Evolutionary conservation across 805 yeast species (phyloP), one percentile per base, ranked within the genome.

Genomic region (Barnettozyma wickerhamii): DNA sequence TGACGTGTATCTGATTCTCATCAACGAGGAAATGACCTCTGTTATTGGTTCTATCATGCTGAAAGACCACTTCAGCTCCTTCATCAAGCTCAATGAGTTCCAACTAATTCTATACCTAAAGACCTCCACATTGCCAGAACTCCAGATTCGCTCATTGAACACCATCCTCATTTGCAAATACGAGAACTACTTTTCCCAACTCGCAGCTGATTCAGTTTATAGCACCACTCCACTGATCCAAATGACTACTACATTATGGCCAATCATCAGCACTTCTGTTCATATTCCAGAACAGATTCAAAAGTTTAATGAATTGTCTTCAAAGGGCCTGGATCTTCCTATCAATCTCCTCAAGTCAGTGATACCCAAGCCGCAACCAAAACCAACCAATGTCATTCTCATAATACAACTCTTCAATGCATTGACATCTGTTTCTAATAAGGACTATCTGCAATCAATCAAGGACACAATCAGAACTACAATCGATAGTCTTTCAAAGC

Each of bases 221-320:
- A 41, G 30, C 28, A 41, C 17, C 14, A 38, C 63, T 7, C 65
- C 74, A 5, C 47, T 75, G 19, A 62, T 64, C 24, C 77, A 75
- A 50, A 56, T 77, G 45, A 71, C 83, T 1, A 64, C 72, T 1
- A 78, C 71, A 46, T 70, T 71, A 1, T 74, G 83, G 79, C 54
- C 53, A 9, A 47, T 71, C 9, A 51, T 75, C 7, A 56, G 64
- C n/a, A n/a, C n/a, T 9, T 37, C 51, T 12, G 43, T 62, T 7
- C 30, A 42, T 13, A 49, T 72, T 2, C 79, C 78, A 1, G 45
- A 49, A 4, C 72, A 69, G 34, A 64, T 72, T 3, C 48, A 59
- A 17, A 59, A 58, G 37, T 66, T 65, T 43, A 62, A 67, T 37
- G 64, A 64, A 17, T 38, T 66, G 15, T 53, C 65, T 3, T 56